Conservation (phyloP, 768 basidiomycete genomes). For the Flagelloscypha sp. region DNA sequence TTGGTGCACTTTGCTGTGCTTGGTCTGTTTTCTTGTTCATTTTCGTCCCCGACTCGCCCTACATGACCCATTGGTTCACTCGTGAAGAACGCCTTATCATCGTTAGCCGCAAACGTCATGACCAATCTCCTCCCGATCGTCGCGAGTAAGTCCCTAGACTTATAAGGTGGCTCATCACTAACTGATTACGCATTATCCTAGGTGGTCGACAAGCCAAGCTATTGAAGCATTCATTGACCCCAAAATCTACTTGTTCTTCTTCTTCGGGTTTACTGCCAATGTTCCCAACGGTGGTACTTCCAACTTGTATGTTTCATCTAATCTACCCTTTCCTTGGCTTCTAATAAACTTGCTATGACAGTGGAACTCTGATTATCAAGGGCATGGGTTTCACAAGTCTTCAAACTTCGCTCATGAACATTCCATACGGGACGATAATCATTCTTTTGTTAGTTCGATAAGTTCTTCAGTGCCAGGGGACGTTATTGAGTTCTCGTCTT, state of each 20-base stretch:
- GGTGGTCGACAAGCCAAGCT: slow-evolving; percentile 15
- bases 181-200: slow-evolving; percentile 2
- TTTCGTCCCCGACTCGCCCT: slow-evolving; percentile 27
- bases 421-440: slow-evolving; percentile 18
- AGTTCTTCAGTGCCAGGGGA: background rate
- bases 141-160: slow-evolving; percentile 10
- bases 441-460: slow-evolving; percentile 9
- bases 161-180: background rate
- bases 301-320: slow-evolving; percentile 14
- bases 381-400: slow-evolving; percentile 23
- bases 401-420: slow-evolving; percentile 18
- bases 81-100: slow-evolving; percentile 24
- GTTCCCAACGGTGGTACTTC: slow-evolving; percentile 18
- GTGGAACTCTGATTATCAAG: slow-evolving; percentile 18
- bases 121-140: slow-evolving; percentile 20
- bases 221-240: slow-evolving; percentile 23
- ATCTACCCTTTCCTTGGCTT: background rate
- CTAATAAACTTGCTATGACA: background rate
- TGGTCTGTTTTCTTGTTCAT: slow-evolving; percentile 23
- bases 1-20: slow-evolving; percentile 23
- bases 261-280: slow-evolving; percentile 17
- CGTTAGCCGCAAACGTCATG: slow-evolving; percentile 25
- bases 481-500: background rate
- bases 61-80: slow-evolving; percentile 22
- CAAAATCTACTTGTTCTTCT: slow-evolving; percentile 25